Evolutionary conservation across 768 basidiomycete species (phyloP), one percentile per base, ranked within the genome.

Genomic region (Tubosaeta sp.): DNA sequence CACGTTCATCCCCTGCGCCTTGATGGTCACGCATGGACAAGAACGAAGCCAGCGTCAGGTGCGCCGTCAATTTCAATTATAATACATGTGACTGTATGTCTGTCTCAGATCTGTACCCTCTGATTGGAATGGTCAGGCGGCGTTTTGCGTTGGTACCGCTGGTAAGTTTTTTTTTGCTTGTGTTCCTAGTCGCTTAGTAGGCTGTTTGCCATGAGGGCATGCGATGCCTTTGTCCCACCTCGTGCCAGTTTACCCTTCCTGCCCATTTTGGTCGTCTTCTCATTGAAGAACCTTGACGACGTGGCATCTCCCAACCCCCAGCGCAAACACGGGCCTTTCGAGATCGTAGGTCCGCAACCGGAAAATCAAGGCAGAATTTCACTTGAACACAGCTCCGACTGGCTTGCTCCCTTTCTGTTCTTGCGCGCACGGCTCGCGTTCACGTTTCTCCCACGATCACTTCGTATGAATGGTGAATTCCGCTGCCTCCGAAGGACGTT

Each of bases 361-460:
- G 63, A 59, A 64, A 57, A 64, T 66, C 69, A 66, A 64, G 59
- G 58, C 66, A 32, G 22, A 22, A 22, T 22, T 59, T 29, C 29
- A 31, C 46, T 45, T 48, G 50, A 53, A 44, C 60, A 59, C 66
- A 66, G 59, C 64, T 62, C 54, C 27, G 54, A 39, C 55, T n/a
- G 50, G 33, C 52, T 45, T 43, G 29, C 48, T 55, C 44, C 19
- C 51, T 16, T 51, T 42, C 52, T 8, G 25, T 26, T n/a, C 43
- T 32, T 29, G 35, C 43, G 51, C 48, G 42, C 56, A 59, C 42
- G 31, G 53, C 42, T 59, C 46, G 46, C 44, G 47, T 27, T 50
- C 49, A 60, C 42, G 17, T 2, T 48, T 63, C 59, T 68, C 66
- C 66, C 66, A 68, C 66, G 68, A 70, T 67, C 54, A 70, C 66